A percentile compares a stretch with the other conserved stretches of the same genome.
These are phyloP conservation scores for Anthostomella pinea DNA, from an alignment of 2,329 filamentous ascomycete species.

Conservation along the genomic window DNA sequence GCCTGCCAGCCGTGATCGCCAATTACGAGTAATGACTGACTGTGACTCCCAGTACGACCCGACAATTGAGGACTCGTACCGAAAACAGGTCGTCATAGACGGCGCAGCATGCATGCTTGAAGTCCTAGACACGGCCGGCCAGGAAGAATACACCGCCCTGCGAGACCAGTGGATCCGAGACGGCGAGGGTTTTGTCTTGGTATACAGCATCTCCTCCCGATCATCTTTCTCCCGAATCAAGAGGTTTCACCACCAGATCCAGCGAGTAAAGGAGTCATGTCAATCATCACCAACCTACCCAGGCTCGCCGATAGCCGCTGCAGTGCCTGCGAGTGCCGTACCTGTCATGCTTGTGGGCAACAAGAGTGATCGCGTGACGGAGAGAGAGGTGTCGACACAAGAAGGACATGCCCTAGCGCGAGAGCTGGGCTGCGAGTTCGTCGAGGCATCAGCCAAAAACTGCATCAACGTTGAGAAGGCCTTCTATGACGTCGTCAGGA, in stretches of 20 bases:
- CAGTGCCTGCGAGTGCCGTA: conserved; percentile 63
- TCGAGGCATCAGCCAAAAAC: conserved; percentile 95
- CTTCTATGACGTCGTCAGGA: conserved; percentile 94
- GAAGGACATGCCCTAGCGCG: conserved; percentile 90
- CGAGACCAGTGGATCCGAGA: conserved; percentile 98
- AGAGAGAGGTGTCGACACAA: conserved; percentile 93
- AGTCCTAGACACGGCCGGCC: conserved; percentile 93
- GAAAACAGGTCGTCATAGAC: conserved; percentile 91
- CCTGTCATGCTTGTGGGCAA: conserved; percentile 99
- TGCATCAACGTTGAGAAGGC: conserved; percentile 98
- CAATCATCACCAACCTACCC: conserved; percentile 73
- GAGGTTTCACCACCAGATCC: conserved; percentile 94
- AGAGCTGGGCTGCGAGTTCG: conserved; percentile 92
- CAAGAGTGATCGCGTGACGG: conserved; percentile 95
- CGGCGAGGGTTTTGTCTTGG: conserved; percentile 93
- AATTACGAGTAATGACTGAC: conserved; percentile 20
- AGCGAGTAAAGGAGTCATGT: conserved; percentile 91
- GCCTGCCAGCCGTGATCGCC: too few species aligned
- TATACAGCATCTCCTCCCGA: conserved; percentile 97
- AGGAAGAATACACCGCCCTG: conserved; percentile 96
- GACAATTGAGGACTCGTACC: conserved; percentile 84
- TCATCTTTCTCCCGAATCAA: conserved; percentile 94
- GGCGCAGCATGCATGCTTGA: conserved; percentile 95
- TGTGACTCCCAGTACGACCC: conserved; percentile 65
- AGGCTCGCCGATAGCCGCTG: conserved; percentile 66